Evolutionary conservation across 208 protist genomes (phyloP), one percentile per base, ranked within the genome.

Genomic region (Wallacemonas sp.): DNA sequence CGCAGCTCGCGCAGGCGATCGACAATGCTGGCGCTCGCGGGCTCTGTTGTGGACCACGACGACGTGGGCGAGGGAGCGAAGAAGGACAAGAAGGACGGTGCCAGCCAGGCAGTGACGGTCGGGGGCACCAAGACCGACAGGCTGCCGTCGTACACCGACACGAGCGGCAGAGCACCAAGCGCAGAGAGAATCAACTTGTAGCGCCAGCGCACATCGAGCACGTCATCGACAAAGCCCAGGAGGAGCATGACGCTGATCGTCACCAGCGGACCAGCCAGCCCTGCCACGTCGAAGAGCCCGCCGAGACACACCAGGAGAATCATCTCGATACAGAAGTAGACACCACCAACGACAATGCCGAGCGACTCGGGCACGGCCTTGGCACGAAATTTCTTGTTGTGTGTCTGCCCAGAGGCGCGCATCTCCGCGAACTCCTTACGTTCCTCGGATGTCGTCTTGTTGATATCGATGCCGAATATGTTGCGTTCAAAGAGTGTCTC

Each of bases 201-300:
- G 11, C 97, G 83, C 97, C 97, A 99, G 28, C 87, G 86, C 28
- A 99, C 79, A 75, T 99, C 97, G 18, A 99, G 83, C 18, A 99
- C 98, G 80, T 99, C 98, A 82, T 99, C 99, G 12, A 98, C 98
- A 74, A 99, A 99, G 48, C 99, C 99, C 23, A 99, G 76, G 39
- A 99, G 87, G 33, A 99, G 88, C 96, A 99, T 99, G 25, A 99
- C 97, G 32, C 87, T 95, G 74, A 99, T 98, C 16, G 94, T 95
- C 26, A 97, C 92, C 32, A 99, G 74, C 0, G 94, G 91, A 2
- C 97, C 96, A 10, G 72, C 65, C 12, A 89, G 45, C 1, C 52
- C 65, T 10, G 70, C 45, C 41, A 82, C 95, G 23, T 52, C 55
- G 23, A 28, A 2, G 49, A 67, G 23, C 64, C 76, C 64, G 73